These are phyloP conservation scores for Aurinia saxatilis DNA, from an alignment of 345 rosid genomes.

Conservation along the genomic window DNA sequence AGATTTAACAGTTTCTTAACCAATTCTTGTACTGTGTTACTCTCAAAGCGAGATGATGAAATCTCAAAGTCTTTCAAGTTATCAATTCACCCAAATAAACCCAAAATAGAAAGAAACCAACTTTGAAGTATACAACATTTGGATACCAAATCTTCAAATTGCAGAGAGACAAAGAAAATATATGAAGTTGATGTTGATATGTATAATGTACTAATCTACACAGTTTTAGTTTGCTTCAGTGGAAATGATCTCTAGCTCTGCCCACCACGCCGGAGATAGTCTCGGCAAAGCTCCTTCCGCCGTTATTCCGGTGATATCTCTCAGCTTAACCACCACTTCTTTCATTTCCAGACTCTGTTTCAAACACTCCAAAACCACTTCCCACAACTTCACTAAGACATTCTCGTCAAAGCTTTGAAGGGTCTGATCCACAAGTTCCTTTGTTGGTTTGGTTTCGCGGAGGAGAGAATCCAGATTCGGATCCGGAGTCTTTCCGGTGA, in stretches of 20 bases:
- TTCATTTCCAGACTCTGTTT: slow-evolving; percentile 48
- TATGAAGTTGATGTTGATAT: neutral
- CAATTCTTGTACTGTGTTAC: no score
- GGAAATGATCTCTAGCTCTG: slow-evolving; percentile 88
- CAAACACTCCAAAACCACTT: slow-evolving; percentile 55
- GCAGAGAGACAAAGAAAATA: neutral
- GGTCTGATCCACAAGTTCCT: slow-evolving; percentile 56
- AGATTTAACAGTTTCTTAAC: no score
- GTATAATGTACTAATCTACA: slow-evolving; percentile 2
- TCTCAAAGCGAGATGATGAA: no score
- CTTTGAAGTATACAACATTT: neutral
- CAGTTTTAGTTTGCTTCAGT: slow-evolving; percentile 35
- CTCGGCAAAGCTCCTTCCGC: slow-evolving; percentile 71
- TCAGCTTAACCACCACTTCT: slow-evolving; percentile 50
- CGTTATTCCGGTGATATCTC: slow-evolving; percentile 65
- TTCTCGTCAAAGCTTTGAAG: slow-evolving; percentile 47
- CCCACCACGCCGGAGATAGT: slow-evolving; percentile 95
- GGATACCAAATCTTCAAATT: neutral
- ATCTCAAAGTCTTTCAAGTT: no score
- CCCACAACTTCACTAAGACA: slow-evolving; percentile 40
- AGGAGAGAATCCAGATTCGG: slow-evolving; percentile 33
- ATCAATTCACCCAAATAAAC: neutral
- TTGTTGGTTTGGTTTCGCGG: slow-evolving; percentile 33
- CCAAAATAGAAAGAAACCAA: neutral
- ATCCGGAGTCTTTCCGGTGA: slow-evolving; percentile 66